Evolutionary conservation across 345 rosid species (phyloP).

Genomic region (Corymbia maculata): DNA sequence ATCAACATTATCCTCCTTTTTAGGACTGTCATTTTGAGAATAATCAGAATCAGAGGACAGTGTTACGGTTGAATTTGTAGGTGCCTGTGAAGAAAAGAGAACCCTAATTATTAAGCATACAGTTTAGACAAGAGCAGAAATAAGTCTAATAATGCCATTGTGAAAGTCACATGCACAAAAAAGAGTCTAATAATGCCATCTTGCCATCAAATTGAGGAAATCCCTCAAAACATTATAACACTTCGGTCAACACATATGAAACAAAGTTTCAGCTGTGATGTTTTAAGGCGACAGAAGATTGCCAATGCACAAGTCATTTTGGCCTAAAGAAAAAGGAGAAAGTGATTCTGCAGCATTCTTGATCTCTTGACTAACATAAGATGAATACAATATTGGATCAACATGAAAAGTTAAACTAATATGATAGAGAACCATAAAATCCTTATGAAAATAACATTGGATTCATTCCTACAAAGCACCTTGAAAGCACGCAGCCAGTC

Average conservation of each 20-base stretch:
- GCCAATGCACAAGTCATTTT: not conserved
- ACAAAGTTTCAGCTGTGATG: not conserved
- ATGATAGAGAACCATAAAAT: not conserved
- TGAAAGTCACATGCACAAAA: not conserved
- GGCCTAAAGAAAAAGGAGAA: not conserved
- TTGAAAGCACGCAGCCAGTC: constrained; percentile 70
- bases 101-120: not conserved
- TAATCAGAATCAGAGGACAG: constrained; percentile 55
- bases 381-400: not conserved
- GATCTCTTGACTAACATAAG: not conserved
- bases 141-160: not conserved
- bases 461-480: constrained; percentile 11
- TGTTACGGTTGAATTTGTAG: constrained; percentile 24
- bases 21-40: constrained; percentile 27
- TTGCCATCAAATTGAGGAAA: not conserved
- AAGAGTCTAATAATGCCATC: not conserved
- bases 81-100: constrained; percentile 38
- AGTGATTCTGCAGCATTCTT: not conserved
- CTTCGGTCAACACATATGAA: not conserved
- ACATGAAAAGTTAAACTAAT: not conserved
- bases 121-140: not conserved
- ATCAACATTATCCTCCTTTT: constrained; percentile 10
- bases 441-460: not conserved
- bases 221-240: not conserved
- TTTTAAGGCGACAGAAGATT: not conserved